These are phyloP conservation scores for Calocybe gangraenosa DNA, from an alignment of 768 basidiomycete species.

Conservation along the genomic window DNA sequence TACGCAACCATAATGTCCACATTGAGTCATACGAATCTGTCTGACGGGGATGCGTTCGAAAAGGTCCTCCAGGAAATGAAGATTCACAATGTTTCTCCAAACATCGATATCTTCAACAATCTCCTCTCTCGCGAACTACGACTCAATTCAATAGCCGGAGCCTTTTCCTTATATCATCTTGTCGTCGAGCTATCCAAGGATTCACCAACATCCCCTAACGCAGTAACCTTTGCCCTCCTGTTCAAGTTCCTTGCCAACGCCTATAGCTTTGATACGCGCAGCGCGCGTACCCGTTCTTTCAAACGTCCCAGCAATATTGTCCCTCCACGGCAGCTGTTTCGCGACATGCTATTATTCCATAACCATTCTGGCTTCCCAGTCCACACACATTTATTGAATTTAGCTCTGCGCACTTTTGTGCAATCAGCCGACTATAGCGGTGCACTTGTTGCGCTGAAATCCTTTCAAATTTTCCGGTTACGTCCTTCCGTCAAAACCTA, in stretches of 20 bases:
- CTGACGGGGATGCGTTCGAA: constrained; percentile 26
- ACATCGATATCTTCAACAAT: constrained; percentile 42
- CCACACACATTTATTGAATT: constrained; percentile 32
- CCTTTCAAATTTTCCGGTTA: constrained; percentile 25
- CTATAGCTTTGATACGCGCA: constrained; percentile 12
- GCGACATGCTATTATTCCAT: constrained; percentile 35
- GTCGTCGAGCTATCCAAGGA: constrained; percentile 29
- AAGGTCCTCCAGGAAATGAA: constrained; percentile 36
- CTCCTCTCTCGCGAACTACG: constrained; percentile 39
- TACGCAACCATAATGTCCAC: constrained; percentile 37
- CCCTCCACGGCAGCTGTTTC: constrained; percentile 38
- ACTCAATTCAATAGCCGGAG: constrained; percentile 25
- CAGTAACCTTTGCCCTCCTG: constrained; percentile 38
- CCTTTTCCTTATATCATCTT: constrained; percentile 39
- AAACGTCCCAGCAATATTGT: constrained; percentile 20
- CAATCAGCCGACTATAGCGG: constrained; percentile 42
- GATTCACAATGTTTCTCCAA: constrained; percentile 30
- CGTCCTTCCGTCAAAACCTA: constrained; percentile 33
- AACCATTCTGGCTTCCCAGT: constrained; percentile 19
- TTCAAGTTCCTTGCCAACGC: constrained; percentile 28
- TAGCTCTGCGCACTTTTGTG: constrained; percentile 42
- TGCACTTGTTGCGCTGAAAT: constrained; percentile 34
- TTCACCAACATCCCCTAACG: constrained; percentile 33
- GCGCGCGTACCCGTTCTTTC: constrained; percentile 17
- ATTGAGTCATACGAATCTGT: constrained; percentile 26